phyloP scores from a whole-genome alignment of 805 yeast genomes.

The Barnettozyma siamensis region DNA sequence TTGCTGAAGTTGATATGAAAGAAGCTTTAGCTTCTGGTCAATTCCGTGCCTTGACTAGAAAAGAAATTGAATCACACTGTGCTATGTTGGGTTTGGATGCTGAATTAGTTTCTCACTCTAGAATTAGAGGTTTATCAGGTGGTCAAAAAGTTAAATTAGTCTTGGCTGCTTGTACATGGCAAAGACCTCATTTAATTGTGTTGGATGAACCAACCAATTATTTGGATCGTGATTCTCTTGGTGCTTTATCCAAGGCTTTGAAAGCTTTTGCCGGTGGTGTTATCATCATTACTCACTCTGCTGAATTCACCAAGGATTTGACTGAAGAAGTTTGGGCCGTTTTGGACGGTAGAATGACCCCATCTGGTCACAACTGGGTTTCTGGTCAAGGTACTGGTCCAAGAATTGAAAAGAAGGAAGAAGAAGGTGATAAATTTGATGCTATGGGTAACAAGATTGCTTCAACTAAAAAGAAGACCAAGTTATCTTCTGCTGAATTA shows the following conservation, averaged over 20 bases:
- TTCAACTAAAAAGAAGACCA: constrained; percentile 91
- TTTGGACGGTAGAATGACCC: constrained; percentile 95
- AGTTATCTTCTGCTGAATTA: constrained; percentile 97
- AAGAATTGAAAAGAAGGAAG: constrained; percentile 94
- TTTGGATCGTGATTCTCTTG: constrained; percentile 98
- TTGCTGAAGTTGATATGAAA: constrained; percentile 99
- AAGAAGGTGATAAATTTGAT: constrained; percentile 97
- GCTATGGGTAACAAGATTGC: constrained; percentile 99
- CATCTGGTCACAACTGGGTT: constrained; percentile 99
- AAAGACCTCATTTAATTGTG: constrained; percentile 99
- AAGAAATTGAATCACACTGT: constrained; percentile 99
- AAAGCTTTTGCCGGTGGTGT: constrained; percentile 99
- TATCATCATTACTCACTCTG: constrained; percentile 99
- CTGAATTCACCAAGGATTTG: constrained; percentile 98
- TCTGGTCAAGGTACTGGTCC: constrained; percentile 99
- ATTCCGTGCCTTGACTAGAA: constrained; percentile 99
- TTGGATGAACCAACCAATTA: constrained; percentile 99
- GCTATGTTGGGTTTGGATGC: constrained; percentile 97
- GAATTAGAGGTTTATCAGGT: constrained; percentile 99
- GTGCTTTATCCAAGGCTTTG: constrained; percentile 98
- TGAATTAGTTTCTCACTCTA: constrained; percentile 98
- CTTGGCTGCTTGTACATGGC: constrained; percentile 99
- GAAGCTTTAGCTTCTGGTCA: constrained; percentile 99
- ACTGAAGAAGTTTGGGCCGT: constrained; percentile 99
- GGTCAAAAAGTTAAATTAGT: constrained; percentile 99